A percentile compares a stretch with the other conserved stretches of the same genome.
phyloP scores from a whole-genome alignment of 495 filamentous ascomycete genomes.

The Aspergillus mulundensis region DNA sequence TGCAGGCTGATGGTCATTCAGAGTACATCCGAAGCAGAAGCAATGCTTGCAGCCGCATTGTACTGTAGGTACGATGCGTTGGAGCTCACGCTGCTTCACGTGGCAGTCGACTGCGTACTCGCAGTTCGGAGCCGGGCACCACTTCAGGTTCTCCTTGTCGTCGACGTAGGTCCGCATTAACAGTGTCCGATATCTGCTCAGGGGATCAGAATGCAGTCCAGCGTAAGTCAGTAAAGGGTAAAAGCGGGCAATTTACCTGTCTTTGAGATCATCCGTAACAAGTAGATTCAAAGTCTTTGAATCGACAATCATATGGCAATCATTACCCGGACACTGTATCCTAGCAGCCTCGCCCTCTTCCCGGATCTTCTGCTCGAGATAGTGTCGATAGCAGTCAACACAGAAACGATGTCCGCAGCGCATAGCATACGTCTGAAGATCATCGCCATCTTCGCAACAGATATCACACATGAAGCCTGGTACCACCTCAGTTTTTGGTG shows the following conservation, averaged over 20 bases:
- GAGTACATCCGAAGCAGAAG: conserved; percentile 96
- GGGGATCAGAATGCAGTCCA: conserved; percentile 8
- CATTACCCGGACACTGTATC: conserved; percentile 87
- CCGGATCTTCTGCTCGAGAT: conserved; percentile 84
- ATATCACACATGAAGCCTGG: conserved; percentile 87
- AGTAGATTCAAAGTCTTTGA: conserved; percentile 81
- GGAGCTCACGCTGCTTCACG: conserved; percentile 79
- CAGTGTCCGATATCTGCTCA: conserved; percentile 69
- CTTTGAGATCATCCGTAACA: conserved; percentile 66
- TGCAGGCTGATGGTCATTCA: conserved; percentile 87
- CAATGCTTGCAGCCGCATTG: conserved; percentile 74
- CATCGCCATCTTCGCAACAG: conserved; percentile 83
- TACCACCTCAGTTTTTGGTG: conserved; percentile 63
- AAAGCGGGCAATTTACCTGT: conserved; percentile 45
- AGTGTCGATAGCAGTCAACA: conserved; percentile 86
- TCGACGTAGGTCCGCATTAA: conserved; percentile 95
- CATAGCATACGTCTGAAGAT: conserved; percentile 87
- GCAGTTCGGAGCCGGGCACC: conserved; percentile 97
- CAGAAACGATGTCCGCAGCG: conserved; percentile 96
- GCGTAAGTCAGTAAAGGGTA: not conserved
- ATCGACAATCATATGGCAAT: conserved; percentile 87
- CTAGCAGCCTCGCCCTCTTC: conserved; percentile 92
- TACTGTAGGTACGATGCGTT: conserved; percentile 83
- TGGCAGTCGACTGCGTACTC: conserved; percentile 84
- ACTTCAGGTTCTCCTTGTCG: conserved; percentile 89